These are phyloP conservation scores for Clarireedia hainanense DNA, from an alignment of 2,329 filamentous ascomycete species.

Conservation along the genomic window DNA sequence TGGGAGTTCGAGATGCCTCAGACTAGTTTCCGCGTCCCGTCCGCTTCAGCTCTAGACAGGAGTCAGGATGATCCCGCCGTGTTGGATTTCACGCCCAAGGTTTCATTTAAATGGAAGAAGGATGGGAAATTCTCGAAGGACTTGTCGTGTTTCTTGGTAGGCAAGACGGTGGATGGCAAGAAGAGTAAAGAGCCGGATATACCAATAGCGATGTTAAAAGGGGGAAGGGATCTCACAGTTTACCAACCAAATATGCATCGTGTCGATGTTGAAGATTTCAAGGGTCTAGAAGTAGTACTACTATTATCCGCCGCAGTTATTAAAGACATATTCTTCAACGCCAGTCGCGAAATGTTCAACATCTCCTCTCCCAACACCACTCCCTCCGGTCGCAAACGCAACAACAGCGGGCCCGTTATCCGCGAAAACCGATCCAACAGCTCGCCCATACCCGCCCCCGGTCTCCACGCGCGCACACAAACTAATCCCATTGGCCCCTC, in stretches of 20 bases:
- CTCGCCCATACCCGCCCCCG: slow-evolving; percentile 17
- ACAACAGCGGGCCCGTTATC: slow-evolving; percentile 25
- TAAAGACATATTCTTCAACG: slow-evolving; percentile 55
- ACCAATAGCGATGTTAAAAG: slow-evolving; percentile 79
- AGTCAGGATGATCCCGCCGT: slow-evolving; percentile 52
- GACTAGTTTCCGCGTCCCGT: slow-evolving; percentile 74
- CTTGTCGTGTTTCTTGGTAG: slow-evolving; percentile 80
- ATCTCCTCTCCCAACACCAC: slow-evolving; percentile 40
- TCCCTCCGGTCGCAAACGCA: slow-evolving; percentile 17
- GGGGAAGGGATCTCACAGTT: slow-evolving; percentile 64
- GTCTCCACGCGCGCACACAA: slow-evolving; percentile 10
- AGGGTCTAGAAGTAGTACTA: slow-evolving; percentile 81
- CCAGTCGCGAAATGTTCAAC: slow-evolving; percentile 72
- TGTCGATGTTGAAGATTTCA: slow-evolving; percentile 88
- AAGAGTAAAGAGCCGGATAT: slow-evolving; percentile 92
- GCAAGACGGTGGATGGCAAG: slow-evolving; percentile 64
- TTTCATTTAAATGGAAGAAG: slow-evolving; percentile 82
- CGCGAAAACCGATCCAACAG: slow-evolving; percentile 13
- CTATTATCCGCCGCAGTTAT: slow-evolving; percentile 56
- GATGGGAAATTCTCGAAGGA: slow-evolving; percentile 82
- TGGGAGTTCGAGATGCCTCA: slow-evolving; percentile 95
- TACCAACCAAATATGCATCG: slow-evolving; percentile 90
- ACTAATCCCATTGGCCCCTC: slow-evolving; percentile 14
- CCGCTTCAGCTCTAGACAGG: slow-evolving; percentile 68
- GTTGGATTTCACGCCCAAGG: slow-evolving; percentile 57